These are phyloP conservation scores for Podospora anserina DNA, from an alignment of 495 filamentous ascomycete species.

Conservation along the genomic window DNA sequence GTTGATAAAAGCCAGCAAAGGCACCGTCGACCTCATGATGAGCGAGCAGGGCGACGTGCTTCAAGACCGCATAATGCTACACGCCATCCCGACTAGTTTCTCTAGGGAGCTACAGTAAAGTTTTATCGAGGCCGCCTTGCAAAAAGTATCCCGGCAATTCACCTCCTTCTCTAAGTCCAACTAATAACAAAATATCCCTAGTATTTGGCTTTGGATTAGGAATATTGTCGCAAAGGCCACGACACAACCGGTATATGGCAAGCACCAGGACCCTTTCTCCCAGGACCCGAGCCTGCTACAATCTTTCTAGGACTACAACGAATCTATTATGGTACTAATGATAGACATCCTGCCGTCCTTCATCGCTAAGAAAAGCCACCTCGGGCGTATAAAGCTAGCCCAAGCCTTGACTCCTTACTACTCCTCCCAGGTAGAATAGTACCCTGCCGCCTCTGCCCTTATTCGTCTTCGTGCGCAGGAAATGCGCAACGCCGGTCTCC, in stretches of 20 bases:
- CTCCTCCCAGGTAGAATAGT: not conserved
- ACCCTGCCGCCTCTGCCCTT: slow-evolving; percentile 7
- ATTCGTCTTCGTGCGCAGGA: slow-evolving; percentile 15
- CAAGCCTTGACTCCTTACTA: slow-evolving; percentile 17
- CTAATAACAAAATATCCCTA: slow-evolving; percentile 1
- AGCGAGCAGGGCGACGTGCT: not conserved
- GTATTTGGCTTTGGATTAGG: slow-evolving; percentile 16
- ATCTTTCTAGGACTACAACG: slow-evolving; percentile 14
- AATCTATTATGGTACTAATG: slow-evolving; percentile 5
- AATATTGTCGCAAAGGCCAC: slow-evolving; percentile 9
- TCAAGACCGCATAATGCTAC: not conserved
- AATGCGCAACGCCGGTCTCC: slow-evolving; percentile 2
- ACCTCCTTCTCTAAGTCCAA: not conserved
- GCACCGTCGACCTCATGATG: not conserved
- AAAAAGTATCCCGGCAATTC: not conserved
- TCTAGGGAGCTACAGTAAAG: not conserved
- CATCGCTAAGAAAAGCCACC: not conserved
- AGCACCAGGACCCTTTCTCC: not conserved
- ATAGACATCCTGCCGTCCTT: slow-evolving; percentile 9
- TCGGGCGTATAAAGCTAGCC: not conserved
- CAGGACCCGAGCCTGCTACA: slow-evolving; percentile 6
- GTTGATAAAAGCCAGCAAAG: not conserved
- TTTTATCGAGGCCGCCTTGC: slow-evolving; percentile 9
- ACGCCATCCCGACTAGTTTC: slow-evolving; percentile 8
- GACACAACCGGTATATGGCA: slow-evolving; percentile 14